A percentile compares a stretch with the other conserved stretches of the same genome.
These are phyloP conservation scores for Climacium dendroides DNA, from an alignment of 225 moss, liverwort and hornwort genomes.

Conservation along the genomic window DNA sequence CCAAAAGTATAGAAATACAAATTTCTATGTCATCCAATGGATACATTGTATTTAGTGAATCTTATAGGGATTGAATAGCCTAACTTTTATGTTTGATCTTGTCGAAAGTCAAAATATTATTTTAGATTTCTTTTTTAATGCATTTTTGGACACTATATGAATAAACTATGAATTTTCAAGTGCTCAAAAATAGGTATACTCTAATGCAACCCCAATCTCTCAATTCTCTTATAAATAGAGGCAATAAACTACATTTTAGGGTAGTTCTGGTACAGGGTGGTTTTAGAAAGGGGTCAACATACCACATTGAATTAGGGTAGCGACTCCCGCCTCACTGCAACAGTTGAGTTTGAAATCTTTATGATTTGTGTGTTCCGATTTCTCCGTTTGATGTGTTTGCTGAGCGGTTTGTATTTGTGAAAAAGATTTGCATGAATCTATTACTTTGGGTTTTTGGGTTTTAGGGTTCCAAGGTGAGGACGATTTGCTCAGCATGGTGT, in stretches of 20 bases:
- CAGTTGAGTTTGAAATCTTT: not conserved
- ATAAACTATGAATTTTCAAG: not conserved
- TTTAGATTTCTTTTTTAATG: rapidly evolving
- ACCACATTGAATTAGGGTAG: not conserved
- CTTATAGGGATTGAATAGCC: rapidly evolving
- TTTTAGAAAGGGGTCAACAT: not conserved
- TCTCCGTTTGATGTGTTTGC: not conserved
- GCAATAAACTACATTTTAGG: not conserved
- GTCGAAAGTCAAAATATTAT: not conserved
- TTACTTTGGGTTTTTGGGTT: not conserved
- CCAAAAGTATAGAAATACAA: rapidly evolving
- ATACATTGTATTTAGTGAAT: not conserved
- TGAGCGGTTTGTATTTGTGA: not conserved
- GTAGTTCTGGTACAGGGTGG: rapidly evolving
- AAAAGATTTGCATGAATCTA: too few relatives aligned
- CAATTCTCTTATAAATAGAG: not conserved
- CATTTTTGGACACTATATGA: rapidly evolving
- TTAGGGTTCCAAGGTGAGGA: not conserved
- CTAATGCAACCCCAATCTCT: rapidly evolving
- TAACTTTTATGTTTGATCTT: not conserved
- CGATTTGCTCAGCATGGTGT: not conserved
- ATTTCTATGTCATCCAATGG: not conserved
- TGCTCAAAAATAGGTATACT: rapidly evolving
- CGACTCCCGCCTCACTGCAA: not conserved
- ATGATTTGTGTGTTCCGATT: not conserved